Evolutionary conservation across 306 rosid species (phyloP), one percentile per base, ranked within the genome.

Genomic region (Purshia tridentata): DNA sequence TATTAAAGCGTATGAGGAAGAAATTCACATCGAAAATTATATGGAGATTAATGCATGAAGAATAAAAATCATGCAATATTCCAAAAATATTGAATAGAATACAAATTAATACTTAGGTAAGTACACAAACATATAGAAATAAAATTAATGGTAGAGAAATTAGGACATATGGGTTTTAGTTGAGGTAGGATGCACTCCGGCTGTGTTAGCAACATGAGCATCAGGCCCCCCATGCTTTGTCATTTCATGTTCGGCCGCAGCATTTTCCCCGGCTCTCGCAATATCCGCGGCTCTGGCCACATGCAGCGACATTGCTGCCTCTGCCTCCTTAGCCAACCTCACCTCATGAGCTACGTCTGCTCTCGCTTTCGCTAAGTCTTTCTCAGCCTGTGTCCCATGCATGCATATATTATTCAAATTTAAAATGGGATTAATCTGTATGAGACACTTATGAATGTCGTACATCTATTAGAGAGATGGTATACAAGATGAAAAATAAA

Each of bases 291-390:
- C 94, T 74, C 72, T 90, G 22, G 82, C 75, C 14, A 81, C 87
- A 55, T 92, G 96, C 18, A 85, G 4, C 13, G 76, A 84, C 96
- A 84, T 88, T 37, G 58, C 69, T 35, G 92, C 98, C 72, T 92
- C 96, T 0, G 91, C 94, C 76, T 90, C 91, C 79, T 81, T 90
- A 44, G 96, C 98, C 82, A 88, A 22, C 62, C 94, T 88, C 39
- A 90, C 82, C 79, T 92, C 95, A 7, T 75, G 91, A 50, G 98
- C 98, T 60, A 88, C 75, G 0, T 84, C 90, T 73, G 72, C 64
- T 69, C 92, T 85, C 0, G 92, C 88, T 73, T 86, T 84, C 0
- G 96, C 93, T 12, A 88, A 35, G 3, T 88, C 89, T 70, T 89
- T 92, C 85, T 81, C 93, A 0, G 78, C 88, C 97, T 89, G 63